Conservation (phyloP, 192 early-diverging fungal genomes). For the Rhizophlyctis rosea region DNA sequence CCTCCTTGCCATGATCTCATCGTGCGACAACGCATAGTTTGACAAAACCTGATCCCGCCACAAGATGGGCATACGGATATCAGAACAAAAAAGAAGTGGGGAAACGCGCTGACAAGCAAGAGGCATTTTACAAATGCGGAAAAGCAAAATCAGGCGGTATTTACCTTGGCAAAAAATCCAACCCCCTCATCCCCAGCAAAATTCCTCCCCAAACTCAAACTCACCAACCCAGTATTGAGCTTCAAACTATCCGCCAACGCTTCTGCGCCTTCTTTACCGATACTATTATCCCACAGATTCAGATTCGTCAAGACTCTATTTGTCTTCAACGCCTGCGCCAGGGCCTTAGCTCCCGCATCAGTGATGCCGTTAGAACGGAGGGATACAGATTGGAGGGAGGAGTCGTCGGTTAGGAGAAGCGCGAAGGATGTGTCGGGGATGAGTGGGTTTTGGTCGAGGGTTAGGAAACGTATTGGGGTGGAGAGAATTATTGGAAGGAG, state of each 20-base stretch:
- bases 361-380: conserved; percentile 44
- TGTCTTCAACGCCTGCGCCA: conserved; percentile 35
- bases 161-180: conserved; percentile 41
- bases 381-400: conserved; percentile 29
- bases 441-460: conserved; percentile 44
- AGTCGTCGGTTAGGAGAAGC: conserved; percentile 38
- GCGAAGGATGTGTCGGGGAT: conserved; percentile 40
- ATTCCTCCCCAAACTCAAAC: conserved; percentile 44
- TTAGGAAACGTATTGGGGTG: conserved; percentile 27
- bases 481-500: conserved; percentile 24
- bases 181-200: conserved; percentile 48
- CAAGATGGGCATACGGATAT: neutral
- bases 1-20: conserved; percentile 35
- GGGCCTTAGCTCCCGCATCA: conserved; percentile 34
- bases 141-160: neutral
- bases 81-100: conserved; percentile 1
- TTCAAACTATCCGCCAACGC: conserved; percentile 49
- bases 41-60: conserved; percentile 29
- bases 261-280: conserved; percentile 42
- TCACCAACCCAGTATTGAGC: conserved; percentile 40
- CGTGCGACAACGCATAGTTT: conserved; percentile 38
- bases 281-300: conserved; percentile 46
- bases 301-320: conserved; percentile 36
- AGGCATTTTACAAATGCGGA: neutral
- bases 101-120: too few relatives aligned